Percentiles rank a stretch among this genome's conserved stretches.
Conservation (phyloP, 2,329 filamentous ascomycete genomes). For the Penicillium hordei region DNA sequence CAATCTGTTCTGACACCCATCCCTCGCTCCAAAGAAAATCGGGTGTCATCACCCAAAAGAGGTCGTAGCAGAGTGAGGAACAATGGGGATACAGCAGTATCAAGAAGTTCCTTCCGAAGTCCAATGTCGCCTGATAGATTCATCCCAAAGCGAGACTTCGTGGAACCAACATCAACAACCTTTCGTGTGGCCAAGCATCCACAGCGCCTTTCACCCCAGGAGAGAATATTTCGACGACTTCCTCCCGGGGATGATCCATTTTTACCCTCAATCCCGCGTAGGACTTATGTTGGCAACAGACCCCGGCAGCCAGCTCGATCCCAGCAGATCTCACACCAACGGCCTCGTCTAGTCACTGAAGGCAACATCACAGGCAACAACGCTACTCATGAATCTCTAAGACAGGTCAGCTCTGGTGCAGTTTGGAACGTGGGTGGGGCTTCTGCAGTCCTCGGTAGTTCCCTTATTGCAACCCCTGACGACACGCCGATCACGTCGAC, state of each 20-base stretch:
- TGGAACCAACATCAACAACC: conserved; percentile 46
- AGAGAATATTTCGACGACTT: conserved; percentile 48
- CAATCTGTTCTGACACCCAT: not conserved
- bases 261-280: conserved; percentile 40
- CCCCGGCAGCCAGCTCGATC: conserved; percentile 16
- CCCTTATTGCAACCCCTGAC: conserved; percentile 53
- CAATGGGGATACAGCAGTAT: conserved; percentile 9
- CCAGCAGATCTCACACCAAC: conserved; percentile 28
- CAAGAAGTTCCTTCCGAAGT: conserved; percentile 16
- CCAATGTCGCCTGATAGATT: conserved; percentile 57
- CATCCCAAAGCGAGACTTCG: conserved; percentile 50
- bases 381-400: conserved; percentile 22
- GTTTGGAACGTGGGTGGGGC: conserved; percentile 78
- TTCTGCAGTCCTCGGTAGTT: conserved; percentile 53
- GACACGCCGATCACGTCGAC: conserved; percentile 65
- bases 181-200: conserved; percentile 55
- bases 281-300: conserved; percentile 15
- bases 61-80: conserved; percentile 19
- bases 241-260: conserved; percentile 55
- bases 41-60: conserved; percentile 12
- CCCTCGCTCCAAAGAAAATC: conserved; percentile 16
- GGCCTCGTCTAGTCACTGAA: conserved; percentile 38
- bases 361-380: conserved; percentile 16
- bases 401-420: conserved; percentile 64
- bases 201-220: conserved; percentile 46